These are phyloP conservation scores for Chionographis japonica DNA, from an alignment of 106 monocot species.

Conservation along the genomic window DNA sequence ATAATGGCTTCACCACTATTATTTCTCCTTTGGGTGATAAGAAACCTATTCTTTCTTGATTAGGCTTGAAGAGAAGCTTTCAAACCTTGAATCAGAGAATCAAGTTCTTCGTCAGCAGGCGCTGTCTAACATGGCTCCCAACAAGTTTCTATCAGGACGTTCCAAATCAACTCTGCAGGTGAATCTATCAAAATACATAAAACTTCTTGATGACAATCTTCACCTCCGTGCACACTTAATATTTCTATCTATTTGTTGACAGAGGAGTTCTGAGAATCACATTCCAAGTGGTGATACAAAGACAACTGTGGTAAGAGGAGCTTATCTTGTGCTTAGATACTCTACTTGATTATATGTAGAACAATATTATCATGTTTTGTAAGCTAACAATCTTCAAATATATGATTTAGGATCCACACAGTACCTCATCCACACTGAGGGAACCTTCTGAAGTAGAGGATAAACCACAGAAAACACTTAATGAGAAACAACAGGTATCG, in stretches of 20 bases:
- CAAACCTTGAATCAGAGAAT: conserved; percentile 95
- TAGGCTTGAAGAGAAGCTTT: conserved; percentile 85
- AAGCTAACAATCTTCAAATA: conserved; percentile 1
- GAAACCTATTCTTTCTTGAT: conserved; percentile 9
- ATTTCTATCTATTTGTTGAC: conserved; percentile 16
- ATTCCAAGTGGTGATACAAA: conserved; percentile 32
- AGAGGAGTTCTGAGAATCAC: conserved; percentile 75
- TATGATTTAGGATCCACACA: conserved; percentile 49
- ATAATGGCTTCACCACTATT: neutral
- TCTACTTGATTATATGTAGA: neutral
- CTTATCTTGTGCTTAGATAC: neutral
- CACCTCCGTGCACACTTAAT: no score
- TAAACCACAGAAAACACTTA: conserved; percentile 92
- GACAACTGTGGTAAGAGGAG: conserved; percentile 45
- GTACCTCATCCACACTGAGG: conserved; percentile 28
- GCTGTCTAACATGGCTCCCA: conserved; percentile 69
- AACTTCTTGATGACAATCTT: neutral
- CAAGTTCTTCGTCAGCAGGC: conserved; percentile 92
- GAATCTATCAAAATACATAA: neutral
- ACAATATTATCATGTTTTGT: neutral
- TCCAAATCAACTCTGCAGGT: conserved; percentile 87
- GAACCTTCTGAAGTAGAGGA: conserved; percentile 83
- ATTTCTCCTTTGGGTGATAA: conserved; percentile 1
- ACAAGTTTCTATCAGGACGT: conserved; percentile 81
- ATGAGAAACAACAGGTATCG: conserved; percentile 92